phyloP scores from a whole-genome alignment of 352 stramenopile genomes.

The Globisporangium radiosum region DNA sequence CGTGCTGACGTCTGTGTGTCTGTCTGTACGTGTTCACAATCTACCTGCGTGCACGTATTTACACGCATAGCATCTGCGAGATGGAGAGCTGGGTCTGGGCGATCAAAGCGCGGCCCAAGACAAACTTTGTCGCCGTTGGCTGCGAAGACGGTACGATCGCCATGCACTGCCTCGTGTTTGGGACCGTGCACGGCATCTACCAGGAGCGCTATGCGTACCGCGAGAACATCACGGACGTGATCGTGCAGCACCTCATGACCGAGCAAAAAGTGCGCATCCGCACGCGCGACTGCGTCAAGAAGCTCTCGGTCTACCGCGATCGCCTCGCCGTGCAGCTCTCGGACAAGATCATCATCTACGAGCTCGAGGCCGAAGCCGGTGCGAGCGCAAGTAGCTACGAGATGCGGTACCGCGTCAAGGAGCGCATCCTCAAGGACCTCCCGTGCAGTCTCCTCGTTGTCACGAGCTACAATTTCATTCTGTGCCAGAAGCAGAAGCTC shows the following conservation, averaged over 20 bases:
- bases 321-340: constrained; percentile 91
- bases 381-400: constrained; percentile 61
- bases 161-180: constrained; percentile 87
- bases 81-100: constrained; percentile 91
- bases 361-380: constrained; percentile 66
- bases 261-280: constrained; percentile 95
- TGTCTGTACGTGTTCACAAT: too few species aligned
- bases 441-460: constrained; percentile 87
- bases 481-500: constrained; percentile 90
- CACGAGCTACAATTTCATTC: constrained; percentile 88
- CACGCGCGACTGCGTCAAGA: constrained; percentile 92
- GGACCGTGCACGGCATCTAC: constrained; percentile 89
- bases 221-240: constrained; percentile 93
- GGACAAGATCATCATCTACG: constrained; percentile 93
- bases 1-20: too few species aligned
- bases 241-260: constrained; percentile 93
- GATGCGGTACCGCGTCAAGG: constrained; percentile 91
- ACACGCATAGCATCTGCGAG: constrained; percentile 55
- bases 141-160: constrained; percentile 83
- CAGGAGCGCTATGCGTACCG: constrained; percentile 92
- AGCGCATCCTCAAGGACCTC: constrained; percentile 81
- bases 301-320: constrained; percentile 91
- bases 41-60: too few species aligned
- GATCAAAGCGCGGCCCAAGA: constrained; percentile 72
- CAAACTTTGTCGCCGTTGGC: constrained; percentile 83